A percentile compares a stretch with the other conserved stretches of the same genome.
Evolutionary conservation across 2,329 filamentous ascomycete genomes (phyloP).

Genomic region (Cercospora nicotianae): DNA sequence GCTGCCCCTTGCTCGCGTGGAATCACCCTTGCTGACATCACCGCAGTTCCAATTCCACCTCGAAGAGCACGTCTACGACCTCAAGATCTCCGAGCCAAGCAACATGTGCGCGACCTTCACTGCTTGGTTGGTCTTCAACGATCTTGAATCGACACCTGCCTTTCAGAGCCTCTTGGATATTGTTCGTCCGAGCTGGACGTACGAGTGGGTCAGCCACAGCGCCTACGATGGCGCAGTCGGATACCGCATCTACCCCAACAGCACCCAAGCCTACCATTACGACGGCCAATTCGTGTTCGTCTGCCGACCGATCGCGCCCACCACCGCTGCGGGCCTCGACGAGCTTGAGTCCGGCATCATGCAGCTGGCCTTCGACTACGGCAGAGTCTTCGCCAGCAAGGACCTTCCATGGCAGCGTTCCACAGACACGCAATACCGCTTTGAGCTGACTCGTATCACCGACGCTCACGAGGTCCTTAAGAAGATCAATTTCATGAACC

Average conservation of each 20-base stretch:
- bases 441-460: slow-evolving; percentile 33
- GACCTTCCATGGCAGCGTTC: slow-evolving; percentile 18
- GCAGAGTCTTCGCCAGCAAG: slow-evolving; percentile 30
- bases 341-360: slow-evolving; percentile 11
- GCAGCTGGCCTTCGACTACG: slow-evolving; percentile 26
- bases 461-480: slow-evolving; percentile 26
- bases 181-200: slow-evolving; percentile 13
- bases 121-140: slow-evolving; percentile 41
- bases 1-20: not conserved
- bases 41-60: slow-evolving; percentile 24
- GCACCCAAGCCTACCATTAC: not conserved
- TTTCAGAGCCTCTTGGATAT: not conserved
- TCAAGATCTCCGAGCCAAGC: slow-evolving; percentile 10
- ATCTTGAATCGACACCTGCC: slow-evolving; percentile 38
- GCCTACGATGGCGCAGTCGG: slow-evolving; percentile 23
- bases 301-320: slow-evolving; percentile 15
- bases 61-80: slow-evolving; percentile 18
- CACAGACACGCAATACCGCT: slow-evolving; percentile 27
- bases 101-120: slow-evolving; percentile 7
- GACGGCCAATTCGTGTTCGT: slow-evolving; percentile 36
- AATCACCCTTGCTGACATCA: not conserved
- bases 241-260: not conserved
- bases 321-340: slow-evolving; percentile 21
- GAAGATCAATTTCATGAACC: slow-evolving; percentile 8
- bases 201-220: slow-evolving; percentile 23